A percentile compares a stretch with the other conserved stretches of the same genome.
phyloP scores from a whole-genome alignment of 768 basidiomycete genomes.

The Candolleomyces eurysporus region DNA sequence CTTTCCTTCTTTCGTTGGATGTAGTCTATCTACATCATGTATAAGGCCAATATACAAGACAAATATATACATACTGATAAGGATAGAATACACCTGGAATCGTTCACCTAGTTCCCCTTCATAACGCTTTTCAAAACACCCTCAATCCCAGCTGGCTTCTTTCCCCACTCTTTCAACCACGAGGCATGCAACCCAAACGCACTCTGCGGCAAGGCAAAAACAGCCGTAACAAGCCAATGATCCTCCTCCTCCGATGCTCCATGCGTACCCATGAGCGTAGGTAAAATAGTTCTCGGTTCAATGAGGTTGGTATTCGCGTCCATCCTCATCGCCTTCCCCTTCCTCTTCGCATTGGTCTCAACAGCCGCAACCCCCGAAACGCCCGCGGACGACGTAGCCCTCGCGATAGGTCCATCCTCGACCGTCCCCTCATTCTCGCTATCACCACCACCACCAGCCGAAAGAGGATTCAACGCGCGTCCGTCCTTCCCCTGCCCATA shows the following conservation, averaged over 20 bases:
- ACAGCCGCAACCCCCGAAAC: constrained; percentile 62
- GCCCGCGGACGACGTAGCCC: constrained; percentile 59
- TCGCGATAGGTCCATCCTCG: constrained; percentile 43
- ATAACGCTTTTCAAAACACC: not conserved
- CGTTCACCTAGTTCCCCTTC: not conserved
- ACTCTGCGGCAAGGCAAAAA: constrained; percentile 56
- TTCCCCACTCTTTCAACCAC: constrained; percentile 50
- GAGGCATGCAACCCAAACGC: constrained; percentile 34
- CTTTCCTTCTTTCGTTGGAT: no score
- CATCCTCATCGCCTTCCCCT: constrained; percentile 49
- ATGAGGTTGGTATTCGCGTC: constrained; percentile 76
- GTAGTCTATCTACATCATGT: no score
- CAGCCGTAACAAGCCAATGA: constrained; percentile 62
- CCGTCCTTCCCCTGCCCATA: constrained; percentile 65
- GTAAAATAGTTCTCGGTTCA: constrained; percentile 63
- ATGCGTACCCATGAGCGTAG: constrained; percentile 55
- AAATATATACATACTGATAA: not conserved
- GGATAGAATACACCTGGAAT: not conserved
- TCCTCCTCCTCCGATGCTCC: constrained; percentile 31
- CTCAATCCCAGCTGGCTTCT: constrained; percentile 20
- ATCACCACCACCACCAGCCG: constrained; percentile 30
- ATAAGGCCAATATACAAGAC: no score
- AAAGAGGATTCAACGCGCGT: constrained; percentile 52
- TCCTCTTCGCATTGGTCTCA: constrained; percentile 22
- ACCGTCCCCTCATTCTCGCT: constrained; percentile 41